Percentiles rank a stretch among this genome's conserved stretches.
Conservation (phyloP, 306 rosid genomes). For the Prunus campanulata region DNA sequence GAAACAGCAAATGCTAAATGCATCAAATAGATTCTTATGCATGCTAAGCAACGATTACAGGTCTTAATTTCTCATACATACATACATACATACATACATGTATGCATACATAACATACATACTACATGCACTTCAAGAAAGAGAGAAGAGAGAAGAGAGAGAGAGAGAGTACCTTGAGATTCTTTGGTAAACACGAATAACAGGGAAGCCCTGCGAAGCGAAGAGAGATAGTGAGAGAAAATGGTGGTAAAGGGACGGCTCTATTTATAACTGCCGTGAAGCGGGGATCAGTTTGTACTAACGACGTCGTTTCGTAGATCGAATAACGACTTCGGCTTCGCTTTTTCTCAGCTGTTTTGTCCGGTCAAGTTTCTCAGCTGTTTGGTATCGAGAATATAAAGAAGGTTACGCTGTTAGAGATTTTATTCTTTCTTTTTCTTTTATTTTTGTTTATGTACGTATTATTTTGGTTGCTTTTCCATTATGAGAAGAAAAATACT, state of each 20-base stretch:
- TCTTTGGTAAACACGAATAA: not conserved
- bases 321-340: not conserved
- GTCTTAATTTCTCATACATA: not conserved
- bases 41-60: not conserved
- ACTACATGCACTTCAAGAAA: not conserved
- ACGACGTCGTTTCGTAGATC: not conserved
- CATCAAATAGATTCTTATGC: not conserved
- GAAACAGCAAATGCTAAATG: not conserved
- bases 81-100: not conserved
- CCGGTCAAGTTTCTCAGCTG: too few relatives aligned
- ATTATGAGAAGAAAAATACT: too few relatives aligned
- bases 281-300: not conserved
- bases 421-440: too few relatives aligned
- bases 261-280: not conserved
- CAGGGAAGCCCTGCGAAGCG: not conserved
- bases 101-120: not conserved
- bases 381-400: too few relatives aligned
- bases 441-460: too few relatives aligned
- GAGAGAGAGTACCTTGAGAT: conserved; percentile 13
- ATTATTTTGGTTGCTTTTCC: too few relatives aligned
- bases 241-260: not conserved
- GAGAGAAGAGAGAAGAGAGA: not conserved
- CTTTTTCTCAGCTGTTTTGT: not conserved
- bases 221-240: not conserved
- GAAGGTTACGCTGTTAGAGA: too few relatives aligned